Percentiles rank a stretch among this genome's conserved stretches.
phyloP scores from a whole-genome alignment of 192 early-diverging fungal species.

The Jimgerdemannia lactiflua region DNA sequence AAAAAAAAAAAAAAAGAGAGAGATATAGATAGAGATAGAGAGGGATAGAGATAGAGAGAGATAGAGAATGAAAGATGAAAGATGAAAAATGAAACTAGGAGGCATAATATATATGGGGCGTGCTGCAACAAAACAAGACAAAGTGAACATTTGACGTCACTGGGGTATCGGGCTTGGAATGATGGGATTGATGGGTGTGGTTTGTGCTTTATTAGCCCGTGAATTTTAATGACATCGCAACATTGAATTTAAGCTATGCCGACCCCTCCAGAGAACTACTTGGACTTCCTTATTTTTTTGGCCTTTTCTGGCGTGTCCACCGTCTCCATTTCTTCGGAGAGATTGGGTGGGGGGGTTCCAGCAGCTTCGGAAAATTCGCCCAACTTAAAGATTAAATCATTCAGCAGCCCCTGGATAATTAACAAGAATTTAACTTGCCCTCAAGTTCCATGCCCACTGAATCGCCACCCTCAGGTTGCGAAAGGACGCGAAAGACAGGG shows the following conservation, averaged over 20 bases:
- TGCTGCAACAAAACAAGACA: too few relatives aligned
- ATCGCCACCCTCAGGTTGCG: slow-evolving; percentile 11
- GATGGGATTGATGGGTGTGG: not conserved
- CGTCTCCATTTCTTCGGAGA: slow-evolving; percentile 7
- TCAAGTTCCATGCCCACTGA: slow-evolving; percentile 19
- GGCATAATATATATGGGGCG: too few relatives aligned
- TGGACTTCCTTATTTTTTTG: slow-evolving; percentile 1
- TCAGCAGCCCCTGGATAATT: slow-evolving; percentile 4
- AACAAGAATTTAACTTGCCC: slow-evolving; percentile 4
- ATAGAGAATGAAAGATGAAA: too few relatives aligned
- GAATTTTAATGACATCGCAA: not conserved
- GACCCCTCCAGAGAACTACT: not conserved
- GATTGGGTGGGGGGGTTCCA: slow-evolving; percentile 2
- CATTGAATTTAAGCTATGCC: not conserved
- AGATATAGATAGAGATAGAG: too few relatives aligned
- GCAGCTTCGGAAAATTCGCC: not conserved
- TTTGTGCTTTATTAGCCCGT: not conserved
- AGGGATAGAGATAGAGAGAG: too few relatives aligned
- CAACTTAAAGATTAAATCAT: slow-evolving; percentile 1
- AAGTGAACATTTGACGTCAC: too few relatives aligned
- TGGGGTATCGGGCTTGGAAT: too few relatives aligned
- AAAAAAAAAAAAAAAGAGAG: too few relatives aligned
- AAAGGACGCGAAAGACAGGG: slow-evolving; percentile 10
- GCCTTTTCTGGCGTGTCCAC: not conserved
- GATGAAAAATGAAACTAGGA: too few relatives aligned